Evolutionary conservation across 345 rosid genomes (phyloP).

Genomic region (Eucalyptus guilfoylei): DNA sequence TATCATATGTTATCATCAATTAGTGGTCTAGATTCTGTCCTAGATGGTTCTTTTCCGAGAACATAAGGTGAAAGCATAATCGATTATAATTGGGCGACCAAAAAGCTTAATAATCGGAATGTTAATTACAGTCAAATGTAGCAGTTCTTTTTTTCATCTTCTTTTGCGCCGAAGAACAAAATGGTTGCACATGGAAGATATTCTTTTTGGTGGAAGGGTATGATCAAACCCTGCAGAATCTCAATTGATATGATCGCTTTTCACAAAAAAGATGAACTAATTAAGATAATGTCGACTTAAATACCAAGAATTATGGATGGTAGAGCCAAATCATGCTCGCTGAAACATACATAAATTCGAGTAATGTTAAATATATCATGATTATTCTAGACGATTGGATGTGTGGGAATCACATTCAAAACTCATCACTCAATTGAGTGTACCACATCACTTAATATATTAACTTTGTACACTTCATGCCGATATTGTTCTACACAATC

Average conservation of each 20-base stretch:
- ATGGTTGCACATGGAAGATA: background rate
- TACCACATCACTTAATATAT: background rate
- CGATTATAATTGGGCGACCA: background rate
- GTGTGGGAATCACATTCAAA: background rate
- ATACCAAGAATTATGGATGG: background rate
- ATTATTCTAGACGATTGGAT: background rate
- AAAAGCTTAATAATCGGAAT: background rate
- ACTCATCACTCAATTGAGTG: background rate
- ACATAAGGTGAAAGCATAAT: background rate
- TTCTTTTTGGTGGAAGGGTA: background rate
- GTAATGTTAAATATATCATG: background rate
- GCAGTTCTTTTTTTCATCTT: background rate
- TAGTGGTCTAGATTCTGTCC: background rate
- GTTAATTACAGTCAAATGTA: background rate
- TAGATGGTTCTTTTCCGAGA: background rate
- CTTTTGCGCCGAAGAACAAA: background rate
- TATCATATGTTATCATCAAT: background rate
- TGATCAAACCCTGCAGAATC: background rate
- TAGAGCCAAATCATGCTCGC: background rate
- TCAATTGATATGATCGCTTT: background rate
- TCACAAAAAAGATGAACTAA: background rate
- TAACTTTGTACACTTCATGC: background rate
- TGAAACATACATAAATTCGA: background rate
- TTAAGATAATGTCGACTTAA: background rate
- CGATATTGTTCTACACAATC: background rate